phyloP scores from a whole-genome alignment of 2,329 filamentous ascomycete genomes.

The Colletotrichum gloeosporioides region DNA sequence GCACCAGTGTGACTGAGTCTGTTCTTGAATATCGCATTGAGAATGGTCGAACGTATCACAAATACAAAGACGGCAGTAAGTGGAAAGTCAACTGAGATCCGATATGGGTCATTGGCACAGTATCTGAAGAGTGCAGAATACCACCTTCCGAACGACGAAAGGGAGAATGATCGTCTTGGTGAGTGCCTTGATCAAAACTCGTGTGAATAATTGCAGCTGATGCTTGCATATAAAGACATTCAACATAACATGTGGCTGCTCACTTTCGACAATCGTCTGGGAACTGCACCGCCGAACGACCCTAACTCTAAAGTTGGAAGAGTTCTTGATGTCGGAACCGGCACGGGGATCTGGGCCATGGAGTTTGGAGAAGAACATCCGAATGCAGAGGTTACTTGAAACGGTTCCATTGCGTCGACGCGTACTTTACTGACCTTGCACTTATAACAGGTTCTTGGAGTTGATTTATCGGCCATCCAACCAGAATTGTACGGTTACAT shows the following conservation, averaged over 20 bases:
- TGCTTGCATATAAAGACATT: conserved; percentile 20
- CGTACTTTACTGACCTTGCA: not conserved
- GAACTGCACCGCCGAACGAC: conserved; percentile 22
- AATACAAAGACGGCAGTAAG: conserved; percentile 23
- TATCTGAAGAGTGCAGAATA: conserved; percentile 21
- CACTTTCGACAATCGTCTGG: conserved; percentile 27
- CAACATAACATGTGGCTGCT: conserved; percentile 32
- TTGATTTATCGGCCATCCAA: conserved; percentile 47
- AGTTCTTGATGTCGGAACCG: conserved; percentile 52
- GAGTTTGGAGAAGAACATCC: conserved; percentile 45
- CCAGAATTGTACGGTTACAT: conserved; percentile 32
- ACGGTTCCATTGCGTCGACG: no score
- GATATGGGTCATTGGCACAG: not conserved
- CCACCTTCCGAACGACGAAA: conserved; percentile 28
- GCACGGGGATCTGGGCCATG: conserved; percentile 50
- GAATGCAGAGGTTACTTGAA: conserved; percentile 27
- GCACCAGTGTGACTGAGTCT: not conserved
- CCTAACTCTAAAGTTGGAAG: not conserved
- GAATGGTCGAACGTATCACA: conserved; percentile 14
- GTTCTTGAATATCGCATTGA: not conserved
- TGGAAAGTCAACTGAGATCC: not conserved
- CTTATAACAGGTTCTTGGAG: conserved; percentile 34
- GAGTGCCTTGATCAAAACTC: not conserved
- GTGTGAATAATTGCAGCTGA: not conserved
- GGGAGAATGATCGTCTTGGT: conserved; percentile 28